phyloP scores from a whole-genome alignment of 768 basidiomycete species.

The Cystofilobasidium capitatum region DNA sequence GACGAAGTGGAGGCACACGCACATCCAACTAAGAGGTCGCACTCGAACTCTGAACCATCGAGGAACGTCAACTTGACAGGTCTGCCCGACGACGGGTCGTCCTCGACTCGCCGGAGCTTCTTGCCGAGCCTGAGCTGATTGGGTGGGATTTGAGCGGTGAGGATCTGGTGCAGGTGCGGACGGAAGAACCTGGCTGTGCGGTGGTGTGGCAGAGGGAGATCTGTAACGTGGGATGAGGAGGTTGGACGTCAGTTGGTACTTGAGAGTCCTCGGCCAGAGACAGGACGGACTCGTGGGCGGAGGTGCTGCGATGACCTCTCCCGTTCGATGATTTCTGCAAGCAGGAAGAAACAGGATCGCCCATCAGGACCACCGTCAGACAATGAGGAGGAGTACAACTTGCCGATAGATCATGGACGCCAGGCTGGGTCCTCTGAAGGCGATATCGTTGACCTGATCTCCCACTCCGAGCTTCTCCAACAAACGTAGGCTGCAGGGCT shows the following conservation, averaged over 20 bases:
- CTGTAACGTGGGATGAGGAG: not conserved
- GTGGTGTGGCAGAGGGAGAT: not conserved
- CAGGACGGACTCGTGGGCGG: not conserved
- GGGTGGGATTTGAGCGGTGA: not conserved
- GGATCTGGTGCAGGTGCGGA: conserved; percentile 9
- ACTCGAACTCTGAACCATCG: not conserved
- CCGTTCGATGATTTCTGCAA: not conserved
- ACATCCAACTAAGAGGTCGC: conserved; percentile 14
- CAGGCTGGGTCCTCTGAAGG: not conserved
- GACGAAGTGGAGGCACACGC: not conserved
- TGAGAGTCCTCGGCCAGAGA: too few species aligned
- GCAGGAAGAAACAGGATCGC: not conserved
- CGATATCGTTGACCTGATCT: not conserved
- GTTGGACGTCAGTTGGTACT: not conserved
- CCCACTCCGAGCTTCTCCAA: conserved; percentile 19
- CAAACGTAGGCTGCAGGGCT: conserved; percentile 5
- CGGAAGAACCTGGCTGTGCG: conserved; percentile 13
- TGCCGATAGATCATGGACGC: conserved; percentile 2
- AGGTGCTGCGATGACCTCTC: conserved; percentile 9
- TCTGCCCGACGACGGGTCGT: not conserved
- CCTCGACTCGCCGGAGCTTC: not conserved
- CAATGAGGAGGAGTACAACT: not conserved
- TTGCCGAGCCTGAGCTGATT: not conserved
- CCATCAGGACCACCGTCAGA: too few species aligned
- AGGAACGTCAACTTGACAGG: not conserved